phyloP scores from a whole-genome alignment of 2,329 filamentous ascomycete species.

The Stagonosporopsis chrysanthemi region DNA sequence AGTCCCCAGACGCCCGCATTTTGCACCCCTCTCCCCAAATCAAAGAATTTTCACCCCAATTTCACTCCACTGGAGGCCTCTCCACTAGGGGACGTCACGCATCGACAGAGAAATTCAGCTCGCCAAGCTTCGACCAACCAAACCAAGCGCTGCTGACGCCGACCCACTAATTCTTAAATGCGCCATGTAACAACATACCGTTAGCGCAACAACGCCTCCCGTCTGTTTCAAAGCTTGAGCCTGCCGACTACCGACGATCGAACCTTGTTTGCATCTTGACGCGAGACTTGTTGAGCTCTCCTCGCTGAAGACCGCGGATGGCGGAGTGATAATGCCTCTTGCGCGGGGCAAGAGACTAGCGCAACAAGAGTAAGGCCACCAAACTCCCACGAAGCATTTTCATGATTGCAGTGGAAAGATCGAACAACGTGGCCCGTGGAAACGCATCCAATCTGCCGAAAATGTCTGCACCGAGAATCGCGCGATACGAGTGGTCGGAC shows the following conservation, averaged over 20 bases:
- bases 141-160: conserved; percentile 23
- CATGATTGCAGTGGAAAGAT: too few relatives aligned
- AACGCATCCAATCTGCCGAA: conserved; percentile 1
- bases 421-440: not conserved
- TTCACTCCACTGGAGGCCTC: conserved; percentile 7
- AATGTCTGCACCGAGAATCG: conserved; percentile 1
- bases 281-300: not conserved
- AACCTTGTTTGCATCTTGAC: conserved; percentile 2
- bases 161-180: conserved; percentile 28
- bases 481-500: not conserved
- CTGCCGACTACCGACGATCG: conserved; percentile 18
- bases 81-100: conserved; percentile 28
- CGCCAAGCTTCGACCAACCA: conserved; percentile 22
- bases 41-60: conserved; percentile 21
- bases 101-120: conserved; percentile 14
- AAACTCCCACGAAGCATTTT: too few relatives aligned
- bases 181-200: conserved; percentile 28
- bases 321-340: not conserved
- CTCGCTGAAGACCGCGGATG: conserved; percentile 1
- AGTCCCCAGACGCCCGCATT: conserved; percentile 21
- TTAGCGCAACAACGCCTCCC: conserved; percentile 27
- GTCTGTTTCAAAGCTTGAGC: conserved; percentile 25
- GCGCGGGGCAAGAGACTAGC: not conserved
- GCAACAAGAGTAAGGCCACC: not conserved
- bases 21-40: conserved; percentile 11